Base-by-base conservation (phyloP, 2,329 filamentous ascomycete species). In the Arthroderma sp. region DNA sequence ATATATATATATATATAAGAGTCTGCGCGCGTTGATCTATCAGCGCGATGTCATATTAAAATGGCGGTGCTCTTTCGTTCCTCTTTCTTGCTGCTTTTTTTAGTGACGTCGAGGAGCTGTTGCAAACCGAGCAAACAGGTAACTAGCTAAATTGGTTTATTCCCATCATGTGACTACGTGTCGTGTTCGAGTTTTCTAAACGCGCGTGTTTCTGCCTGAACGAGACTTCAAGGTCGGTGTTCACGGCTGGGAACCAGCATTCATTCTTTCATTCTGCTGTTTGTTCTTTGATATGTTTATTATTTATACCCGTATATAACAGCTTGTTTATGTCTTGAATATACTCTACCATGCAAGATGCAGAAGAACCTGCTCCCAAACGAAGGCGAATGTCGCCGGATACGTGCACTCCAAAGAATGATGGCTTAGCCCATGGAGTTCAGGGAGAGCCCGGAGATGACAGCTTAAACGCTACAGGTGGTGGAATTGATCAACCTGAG, bases 141-240 rank as follows among this genome's bases (percentile, higher is more conserved):
- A 22, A 22, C 15, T 22, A 22, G 15, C 15, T n/a, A 28, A 41
- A 11, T 30, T 42, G 30, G 40, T 42, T 42, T 27, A 3, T 34
- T 4, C 5, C 7, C 15, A 28, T 42, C 40, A 42, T 42, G 40
- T 42, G 40, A 42, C 30, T n/a, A 33, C 40, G 40, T 34, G 40
- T 42, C 27, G 38, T 31, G 29, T 3, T 27, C 40, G 28, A 31
- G 27, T 34, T 34, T 7, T 28, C 6, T 3, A 11, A n/a, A 22
- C 15, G 15, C 38, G 29, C 15, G 11, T 5, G 5, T 6, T 33
- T 27, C 9, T 28, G 30, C 15, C 29, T 8, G 4, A 10, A 4
- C 15, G 15, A 22, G 15, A 33, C 5, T 15, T 31, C 9, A 22
- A 33, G 8, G 9, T 4, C 5, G 27, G 11, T 27, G 8, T 4